A percentile compares a stretch with the other conserved stretches of the same genome.
Conservation (phyloP, 2,329 filamentous ascomycete species). For the Macrophomina tecta region DNA sequence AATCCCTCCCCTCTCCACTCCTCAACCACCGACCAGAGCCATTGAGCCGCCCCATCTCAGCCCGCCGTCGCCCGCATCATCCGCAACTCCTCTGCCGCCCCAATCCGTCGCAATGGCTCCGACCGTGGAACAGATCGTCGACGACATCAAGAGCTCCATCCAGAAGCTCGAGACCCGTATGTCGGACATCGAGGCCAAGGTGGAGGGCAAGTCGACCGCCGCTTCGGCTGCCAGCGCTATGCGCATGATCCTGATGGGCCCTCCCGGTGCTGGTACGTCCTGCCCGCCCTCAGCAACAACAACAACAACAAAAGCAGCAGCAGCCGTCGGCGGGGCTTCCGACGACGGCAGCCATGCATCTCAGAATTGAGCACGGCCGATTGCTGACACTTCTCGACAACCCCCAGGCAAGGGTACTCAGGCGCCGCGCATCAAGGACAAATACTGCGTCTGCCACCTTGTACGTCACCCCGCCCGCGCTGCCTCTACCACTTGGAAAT, state of each 20-base stretch:
- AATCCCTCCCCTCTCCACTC: slow-evolving; percentile 1
- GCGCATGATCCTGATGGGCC: slow-evolving; percentile 97
- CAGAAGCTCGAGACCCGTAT: slow-evolving; percentile 84
- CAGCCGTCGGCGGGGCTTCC: not conserved
- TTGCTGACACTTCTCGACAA: slow-evolving; percentile 35
- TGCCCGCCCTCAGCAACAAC: not conserved
- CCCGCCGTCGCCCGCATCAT: slow-evolving; percentile 9
- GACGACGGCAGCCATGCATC: not conserved
- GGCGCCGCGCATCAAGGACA: slow-evolving; percentile 97
- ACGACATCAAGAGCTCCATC: slow-evolving; percentile 84
- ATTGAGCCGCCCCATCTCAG: slow-evolving; percentile 17
- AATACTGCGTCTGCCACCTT: slow-evolving; percentile 95
- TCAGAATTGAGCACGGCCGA: slow-evolving; percentile 8
- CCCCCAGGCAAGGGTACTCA: slow-evolving; percentile 93
- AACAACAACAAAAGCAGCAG: not conserved
- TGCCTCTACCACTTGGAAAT: not conserved
- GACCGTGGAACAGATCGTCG: slow-evolving; percentile 78
- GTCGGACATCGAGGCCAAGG: slow-evolving; percentile 76
- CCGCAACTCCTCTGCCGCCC: slow-evolving; percentile 2
- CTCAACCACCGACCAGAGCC: slow-evolving; percentile 13
- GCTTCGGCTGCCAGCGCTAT: slow-evolving; percentile 61
- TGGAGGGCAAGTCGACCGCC: slow-evolving; percentile 56
- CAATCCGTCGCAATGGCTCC: slow-evolving; percentile 73
- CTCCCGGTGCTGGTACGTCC: slow-evolving; percentile 89
- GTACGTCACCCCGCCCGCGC: slow-evolving; percentile 60